Evolutionary conservation across 2,329 filamentous ascomycete genomes (phyloP).

Genomic region (Orbilia quercus): DNA sequence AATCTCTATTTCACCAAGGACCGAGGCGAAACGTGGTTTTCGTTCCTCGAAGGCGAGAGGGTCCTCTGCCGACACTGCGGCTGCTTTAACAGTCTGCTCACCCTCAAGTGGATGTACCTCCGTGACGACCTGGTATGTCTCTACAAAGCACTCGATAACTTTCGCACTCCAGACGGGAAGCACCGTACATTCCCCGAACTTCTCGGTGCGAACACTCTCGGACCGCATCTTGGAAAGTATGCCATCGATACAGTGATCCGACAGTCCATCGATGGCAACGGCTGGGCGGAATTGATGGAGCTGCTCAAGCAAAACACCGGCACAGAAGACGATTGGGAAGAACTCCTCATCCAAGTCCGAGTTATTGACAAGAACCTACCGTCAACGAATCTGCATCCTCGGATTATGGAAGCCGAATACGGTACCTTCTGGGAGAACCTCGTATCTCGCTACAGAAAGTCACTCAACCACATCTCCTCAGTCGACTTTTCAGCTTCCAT

Average conservation of each 20-base stretch:
- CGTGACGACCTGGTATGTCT: slow-evolving; percentile 40
- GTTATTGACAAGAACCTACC: slow-evolving; percentile 32
- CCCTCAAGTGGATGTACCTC: slow-evolving; percentile 47
- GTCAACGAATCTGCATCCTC: slow-evolving; percentile 32
- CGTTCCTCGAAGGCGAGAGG: slow-evolving; percentile 33
- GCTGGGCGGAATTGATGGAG: slow-evolving; percentile 10
- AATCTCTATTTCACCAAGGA: slow-evolving; percentile 49
- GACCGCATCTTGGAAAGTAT: slow-evolving; percentile 23
- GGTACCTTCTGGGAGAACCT: slow-evolving; percentile 41
- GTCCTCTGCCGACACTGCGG: slow-evolving; percentile 46
- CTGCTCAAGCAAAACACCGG: slow-evolving; percentile 24
- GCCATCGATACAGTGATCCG: slow-evolving; percentile 33
- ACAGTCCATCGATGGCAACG: slow-evolving; percentile 30
- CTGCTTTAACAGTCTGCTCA: slow-evolving; percentile 33
- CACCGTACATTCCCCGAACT: slow-evolving; percentile 32
- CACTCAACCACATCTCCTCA: slow-evolving; percentile 36
- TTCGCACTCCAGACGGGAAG: slow-evolving; percentile 21
- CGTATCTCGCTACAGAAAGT: slow-evolving; percentile 24
- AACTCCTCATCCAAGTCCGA: slow-evolving; percentile 12
- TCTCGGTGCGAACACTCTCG: slow-evolving; percentile 30
- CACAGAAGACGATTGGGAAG: slow-evolving; percentile 37
- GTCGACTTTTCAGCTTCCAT: slow-evolving; percentile 38
- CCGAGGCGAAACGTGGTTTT: slow-evolving; percentile 47
- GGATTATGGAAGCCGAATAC: slow-evolving; percentile 15
- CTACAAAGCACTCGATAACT: slow-evolving; percentile 23